These are phyloP conservation scores for Pugionium dolabratum DNA, from an alignment of 345 rosid genomes.

Conservation along the genomic window DNA sequence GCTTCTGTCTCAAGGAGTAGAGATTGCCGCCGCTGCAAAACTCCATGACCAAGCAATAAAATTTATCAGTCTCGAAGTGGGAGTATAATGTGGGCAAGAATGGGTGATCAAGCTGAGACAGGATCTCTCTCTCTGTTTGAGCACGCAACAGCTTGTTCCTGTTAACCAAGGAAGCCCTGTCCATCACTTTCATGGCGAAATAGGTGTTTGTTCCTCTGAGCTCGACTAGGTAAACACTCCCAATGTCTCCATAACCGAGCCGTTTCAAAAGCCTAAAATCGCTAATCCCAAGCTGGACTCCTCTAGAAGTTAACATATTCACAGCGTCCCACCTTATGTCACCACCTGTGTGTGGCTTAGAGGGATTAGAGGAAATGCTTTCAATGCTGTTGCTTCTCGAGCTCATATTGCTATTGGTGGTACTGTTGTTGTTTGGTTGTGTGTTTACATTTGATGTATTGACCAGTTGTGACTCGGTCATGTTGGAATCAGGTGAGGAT, in stretches of 20 bases:
- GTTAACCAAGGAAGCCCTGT: constrained; percentile 76
- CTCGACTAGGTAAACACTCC: constrained; percentile 69
- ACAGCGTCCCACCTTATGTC: constrained; percentile 89
- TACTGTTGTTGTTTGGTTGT: constrained; percentile 28
- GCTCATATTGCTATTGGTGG: constrained; percentile 32
- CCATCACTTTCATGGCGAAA: constrained; percentile 86
- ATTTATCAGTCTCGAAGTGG: constrained; percentile 67
- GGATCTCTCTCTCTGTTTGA: constrained; percentile 69
- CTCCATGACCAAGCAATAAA: constrained; percentile 74
- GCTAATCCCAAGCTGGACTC: constrained; percentile 61
- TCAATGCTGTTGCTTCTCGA: constrained; percentile 69
- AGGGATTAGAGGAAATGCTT: constrained; percentile 53
- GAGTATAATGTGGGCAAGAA: constrained; percentile 68
- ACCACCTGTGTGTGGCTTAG: constrained; percentile 90
- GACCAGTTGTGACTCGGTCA: constrained; percentile 19
- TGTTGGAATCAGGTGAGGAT: constrained; percentile 39
- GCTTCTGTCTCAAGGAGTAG: constrained; percentile 76
- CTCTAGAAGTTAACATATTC: constrained; percentile 47
- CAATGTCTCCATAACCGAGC: constrained; percentile 89
- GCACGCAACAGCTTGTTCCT: constrained; percentile 80
- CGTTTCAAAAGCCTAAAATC: constrained; percentile 81
- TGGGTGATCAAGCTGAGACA: constrained; percentile 67
- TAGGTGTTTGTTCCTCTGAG: constrained; percentile 65
- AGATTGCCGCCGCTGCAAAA: constrained; percentile 82
- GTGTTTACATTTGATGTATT: constrained; percentile 26